phyloP scores from a whole-genome alignment of 1,284 basidiomycete genomes.

The Dichomitus squalens region DNA sequence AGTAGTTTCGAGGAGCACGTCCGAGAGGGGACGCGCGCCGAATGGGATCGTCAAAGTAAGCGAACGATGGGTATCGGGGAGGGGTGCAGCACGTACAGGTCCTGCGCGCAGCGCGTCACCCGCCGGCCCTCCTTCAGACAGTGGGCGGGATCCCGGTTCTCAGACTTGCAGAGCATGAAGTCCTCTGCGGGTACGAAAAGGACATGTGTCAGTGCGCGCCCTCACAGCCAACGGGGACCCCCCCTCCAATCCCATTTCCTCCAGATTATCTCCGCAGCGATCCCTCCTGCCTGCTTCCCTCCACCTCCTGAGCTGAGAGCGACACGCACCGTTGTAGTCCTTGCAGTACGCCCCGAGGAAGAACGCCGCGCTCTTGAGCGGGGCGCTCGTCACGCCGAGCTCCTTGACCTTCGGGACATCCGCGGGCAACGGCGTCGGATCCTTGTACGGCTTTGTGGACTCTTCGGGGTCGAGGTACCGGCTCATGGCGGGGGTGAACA shows the following conservation, averaged over 20 bases:
- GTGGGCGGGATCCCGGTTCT: constrained; percentile 87
- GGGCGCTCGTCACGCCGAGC: constrained; percentile 90
- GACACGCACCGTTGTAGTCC: constrained; percentile 84
- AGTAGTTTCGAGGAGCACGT: not conserved
- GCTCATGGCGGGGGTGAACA: constrained; percentile 47
- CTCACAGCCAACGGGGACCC: not conserved
- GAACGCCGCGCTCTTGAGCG: constrained; percentile 95
- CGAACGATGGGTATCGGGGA: not conserved
- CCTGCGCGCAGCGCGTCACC: constrained; percentile 94
- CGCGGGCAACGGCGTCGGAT: constrained; percentile 76
- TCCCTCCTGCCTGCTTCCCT: not conserved
- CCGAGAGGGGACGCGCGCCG: not conserved
- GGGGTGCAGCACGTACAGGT: constrained; percentile 69
- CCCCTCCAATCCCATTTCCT: too few species aligned
- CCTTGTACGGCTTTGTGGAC: constrained; percentile 53
- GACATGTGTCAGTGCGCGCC: constrained; percentile 4
- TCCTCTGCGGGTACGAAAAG: constrained; percentile 69
- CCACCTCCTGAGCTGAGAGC: not conserved
- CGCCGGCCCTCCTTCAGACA: constrained; percentile 96
- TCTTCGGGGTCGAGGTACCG: constrained; percentile 46
- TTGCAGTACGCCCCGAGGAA: constrained; percentile 97
- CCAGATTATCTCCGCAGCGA: too few species aligned
- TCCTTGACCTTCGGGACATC: constrained; percentile 86
- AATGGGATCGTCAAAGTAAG: not conserved
- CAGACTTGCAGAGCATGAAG: constrained; percentile 99